These are phyloP conservation scores for Kodamaea neixiangensis DNA, from an alignment of 805 yeast species.

Conservation along the genomic window DNA sequence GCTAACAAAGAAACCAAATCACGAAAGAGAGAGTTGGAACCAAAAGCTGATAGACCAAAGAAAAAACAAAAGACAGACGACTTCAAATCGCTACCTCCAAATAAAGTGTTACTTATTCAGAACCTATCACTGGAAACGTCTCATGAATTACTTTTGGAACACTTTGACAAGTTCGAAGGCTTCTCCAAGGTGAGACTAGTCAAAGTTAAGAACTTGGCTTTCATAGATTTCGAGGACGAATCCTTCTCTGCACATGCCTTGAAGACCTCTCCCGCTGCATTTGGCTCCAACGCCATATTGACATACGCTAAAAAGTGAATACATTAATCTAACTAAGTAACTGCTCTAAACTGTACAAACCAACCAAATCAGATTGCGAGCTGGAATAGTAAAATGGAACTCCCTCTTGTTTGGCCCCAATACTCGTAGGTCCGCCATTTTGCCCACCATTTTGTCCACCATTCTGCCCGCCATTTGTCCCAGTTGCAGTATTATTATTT, in stretches of 20 bases:
- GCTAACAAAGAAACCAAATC: conserved; percentile 18
- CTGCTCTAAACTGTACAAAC: conserved; percentile 12
- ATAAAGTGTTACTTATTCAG: conserved; percentile 68
- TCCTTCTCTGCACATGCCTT: conserved; percentile 39
- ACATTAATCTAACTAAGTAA: conserved; percentile 5
- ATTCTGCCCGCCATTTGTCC: too few species aligned
- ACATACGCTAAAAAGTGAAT: conserved; percentile 38
- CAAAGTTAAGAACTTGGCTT: conserved; percentile 67
- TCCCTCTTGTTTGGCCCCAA: not conserved
- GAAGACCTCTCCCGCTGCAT: conserved; percentile 6
- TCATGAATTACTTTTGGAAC: conserved; percentile 34
- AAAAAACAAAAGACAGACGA: conserved; percentile 20
- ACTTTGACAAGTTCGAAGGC: conserved; percentile 58
- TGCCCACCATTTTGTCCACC: too few species aligned
- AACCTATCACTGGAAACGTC: conserved; percentile 47
- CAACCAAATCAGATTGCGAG: conserved; percentile 8
- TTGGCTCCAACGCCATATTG: conserved; percentile 26
- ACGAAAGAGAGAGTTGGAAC: conserved; percentile 15
- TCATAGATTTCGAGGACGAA: conserved; percentile 72
- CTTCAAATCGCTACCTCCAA: conserved; percentile 56
- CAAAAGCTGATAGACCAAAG: conserved; percentile 1
- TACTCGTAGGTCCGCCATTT: not conserved
- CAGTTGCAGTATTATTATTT: too few species aligned
- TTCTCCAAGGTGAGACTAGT: conserved; percentile 69
- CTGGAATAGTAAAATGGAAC: conserved; percentile 4